These are phyloP conservation scores for Fabrea salina DNA, from an alignment of 169 alveolate species.

Conservation along the genomic window DNA sequence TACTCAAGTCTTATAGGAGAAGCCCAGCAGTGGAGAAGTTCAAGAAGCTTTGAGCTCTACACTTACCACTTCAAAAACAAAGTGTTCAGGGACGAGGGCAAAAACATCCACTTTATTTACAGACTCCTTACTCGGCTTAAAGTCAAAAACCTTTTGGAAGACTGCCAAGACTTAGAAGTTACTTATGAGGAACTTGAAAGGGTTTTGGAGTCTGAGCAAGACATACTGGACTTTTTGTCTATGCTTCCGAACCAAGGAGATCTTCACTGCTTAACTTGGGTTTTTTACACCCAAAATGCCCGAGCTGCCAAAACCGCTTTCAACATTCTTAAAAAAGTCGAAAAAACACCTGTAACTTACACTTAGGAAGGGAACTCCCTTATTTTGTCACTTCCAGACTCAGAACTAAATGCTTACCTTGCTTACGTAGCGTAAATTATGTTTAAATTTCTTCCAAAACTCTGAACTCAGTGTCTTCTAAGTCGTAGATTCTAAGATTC, in stretches of 20 bases:
- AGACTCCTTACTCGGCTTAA: not conserved
- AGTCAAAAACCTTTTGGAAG: not conserved
- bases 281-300: not conserved
- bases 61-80: not conserved
- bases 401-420: constrained; percentile 16
- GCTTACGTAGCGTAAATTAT: too few relatives aligned
- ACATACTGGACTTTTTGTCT: not conserved
- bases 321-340: not conserved
- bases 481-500: not conserved
- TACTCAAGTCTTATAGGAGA: not conserved
- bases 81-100: not conserved
- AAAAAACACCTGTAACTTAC: not conserved
- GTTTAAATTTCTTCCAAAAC: too few relatives aligned
- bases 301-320: not conserved
- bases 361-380: constrained; percentile 4
- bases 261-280: constrained; percentile 3
- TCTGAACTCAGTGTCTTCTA: constrained; percentile 11
- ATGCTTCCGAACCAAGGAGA: constrained; percentile 15
- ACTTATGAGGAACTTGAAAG: not conserved
- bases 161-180: not conserved
- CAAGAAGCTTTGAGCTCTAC: not conserved
- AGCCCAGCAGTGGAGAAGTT: not conserved
- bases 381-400: not conserved
- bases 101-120: not conserved
- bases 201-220: not conserved